Evolutionary conservation across 768 basidiomycete genomes (phyloP).

Genomic region (Xerocomus potaroensis): DNA sequence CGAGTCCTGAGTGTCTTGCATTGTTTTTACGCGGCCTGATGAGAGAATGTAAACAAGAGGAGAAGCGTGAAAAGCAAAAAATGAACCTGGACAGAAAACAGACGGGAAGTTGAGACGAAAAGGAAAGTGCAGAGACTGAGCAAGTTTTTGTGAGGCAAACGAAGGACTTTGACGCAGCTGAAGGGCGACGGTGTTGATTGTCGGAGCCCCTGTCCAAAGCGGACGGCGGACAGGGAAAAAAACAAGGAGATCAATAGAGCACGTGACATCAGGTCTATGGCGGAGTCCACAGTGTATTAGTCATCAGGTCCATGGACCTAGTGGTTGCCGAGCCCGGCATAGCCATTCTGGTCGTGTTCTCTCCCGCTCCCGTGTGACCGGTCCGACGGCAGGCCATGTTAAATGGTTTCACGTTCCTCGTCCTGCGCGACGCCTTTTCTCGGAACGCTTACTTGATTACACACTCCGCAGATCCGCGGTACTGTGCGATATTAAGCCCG

Average conservation of each 20-base stretch:
- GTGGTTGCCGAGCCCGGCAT: slow-evolving; percentile 12
- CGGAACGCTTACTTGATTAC: too few relatives aligned
- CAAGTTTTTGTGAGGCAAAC: too few relatives aligned
- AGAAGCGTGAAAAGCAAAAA: slow-evolving; percentile 10
- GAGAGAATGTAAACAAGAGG: slow-evolving; percentile 22
- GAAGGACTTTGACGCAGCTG: too few relatives aligned
- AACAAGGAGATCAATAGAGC: slow-evolving; percentile 32
- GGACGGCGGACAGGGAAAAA: slow-evolving; percentile 34
- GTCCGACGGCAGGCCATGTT: slow-evolving; percentile 8
- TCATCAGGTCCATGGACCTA: slow-evolving; percentile 28
- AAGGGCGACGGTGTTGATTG: slow-evolving; percentile 30
- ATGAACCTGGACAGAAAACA: not conserved
- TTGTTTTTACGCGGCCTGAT: slow-evolving; percentile 32
- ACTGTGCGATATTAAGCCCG: too few relatives aligned
- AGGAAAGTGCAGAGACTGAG: too few relatives aligned
- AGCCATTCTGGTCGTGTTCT: not conserved
- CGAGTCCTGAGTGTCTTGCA: slow-evolving; percentile 22
- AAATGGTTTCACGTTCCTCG: too few relatives aligned
- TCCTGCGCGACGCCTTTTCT: too few relatives aligned
- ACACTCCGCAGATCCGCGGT: slow-evolving; percentile 31
- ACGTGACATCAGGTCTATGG: slow-evolving; percentile 26
- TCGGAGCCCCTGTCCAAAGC: slow-evolving; percentile 36
- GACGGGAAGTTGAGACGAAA: too few relatives aligned
- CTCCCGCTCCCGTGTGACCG: too few relatives aligned
- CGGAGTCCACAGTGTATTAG: slow-evolving; percentile 10